phyloP scores from a whole-genome alignment of 2,329 filamentous ascomycete species.

The Berkeleyomyces rouxiae region DNA sequence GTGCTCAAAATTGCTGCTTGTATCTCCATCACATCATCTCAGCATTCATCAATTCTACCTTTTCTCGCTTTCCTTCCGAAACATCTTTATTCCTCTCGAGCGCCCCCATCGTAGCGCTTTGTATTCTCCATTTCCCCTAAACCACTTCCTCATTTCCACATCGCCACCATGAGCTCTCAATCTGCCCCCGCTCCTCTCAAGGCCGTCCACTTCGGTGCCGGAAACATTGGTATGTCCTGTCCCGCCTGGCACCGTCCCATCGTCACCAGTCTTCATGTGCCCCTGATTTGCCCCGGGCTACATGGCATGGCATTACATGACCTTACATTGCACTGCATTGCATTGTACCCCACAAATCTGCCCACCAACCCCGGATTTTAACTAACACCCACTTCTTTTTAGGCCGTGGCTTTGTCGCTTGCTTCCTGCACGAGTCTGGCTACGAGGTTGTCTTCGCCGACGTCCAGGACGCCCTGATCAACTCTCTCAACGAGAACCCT shows the following conservation, averaged over 20 bases:
- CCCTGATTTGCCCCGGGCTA: too few species aligned
- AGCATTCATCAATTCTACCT: background rate
- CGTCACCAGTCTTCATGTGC: too few species aligned
- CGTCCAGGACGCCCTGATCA: constrained; percentile 71
- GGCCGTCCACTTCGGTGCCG: constrained; percentile 72
- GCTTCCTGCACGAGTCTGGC: constrained; percentile 85
- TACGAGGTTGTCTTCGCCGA: constrained; percentile 96
- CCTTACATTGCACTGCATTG: background rate
- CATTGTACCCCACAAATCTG: background rate
- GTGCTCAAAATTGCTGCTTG: background rate
- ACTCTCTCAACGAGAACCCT: constrained; percentile 55
- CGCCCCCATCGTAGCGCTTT: too few species aligned
- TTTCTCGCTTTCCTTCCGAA: background rate
- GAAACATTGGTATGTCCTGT: constrained; percentile 51
- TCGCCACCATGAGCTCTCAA: constrained; percentile 11
- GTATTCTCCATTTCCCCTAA: background rate
- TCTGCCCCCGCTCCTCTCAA: constrained; percentile 31
- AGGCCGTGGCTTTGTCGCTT: constrained; percentile 68
- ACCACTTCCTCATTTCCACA: background rate
- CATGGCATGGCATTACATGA: too few species aligned
- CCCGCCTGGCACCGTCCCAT: background rate
- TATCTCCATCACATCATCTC: constrained; percentile 5
- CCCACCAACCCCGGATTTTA: background rate
- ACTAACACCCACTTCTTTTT: background rate
- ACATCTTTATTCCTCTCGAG: background rate